Percentiles rank a stretch among this genome's conserved stretches.
phyloP scores from a whole-genome alignment of 1,284 basidiomycete species.

The Tetrapyrgos nigripes region DNA sequence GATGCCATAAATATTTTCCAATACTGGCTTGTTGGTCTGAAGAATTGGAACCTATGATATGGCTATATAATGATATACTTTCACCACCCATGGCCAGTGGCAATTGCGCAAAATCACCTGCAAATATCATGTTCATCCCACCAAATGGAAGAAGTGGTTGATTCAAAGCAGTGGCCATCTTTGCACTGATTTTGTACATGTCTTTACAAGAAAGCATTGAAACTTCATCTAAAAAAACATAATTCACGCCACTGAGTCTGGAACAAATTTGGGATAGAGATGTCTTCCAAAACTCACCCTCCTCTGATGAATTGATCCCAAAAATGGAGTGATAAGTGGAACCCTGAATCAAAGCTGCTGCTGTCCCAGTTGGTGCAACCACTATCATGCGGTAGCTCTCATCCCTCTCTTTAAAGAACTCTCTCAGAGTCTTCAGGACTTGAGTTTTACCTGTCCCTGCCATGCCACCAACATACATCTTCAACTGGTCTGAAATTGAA shows the following conservation, averaged over 20 bases:
- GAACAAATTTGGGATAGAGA: not conserved
- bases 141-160: slow-evolving; percentile 13
- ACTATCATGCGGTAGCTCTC: slow-evolving; percentile 33
- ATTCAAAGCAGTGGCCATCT: not conserved
- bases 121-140: slow-evolving; percentile 23
- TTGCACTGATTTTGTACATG: slow-evolving; percentile 15
- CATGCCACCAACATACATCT: slow-evolving; percentile 3
- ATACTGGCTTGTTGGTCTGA: slow-evolving; percentile 26
- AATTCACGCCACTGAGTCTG: slow-evolving; percentile 14
- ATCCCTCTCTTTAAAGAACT: slow-evolving; percentile 8
- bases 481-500: slow-evolving; percentile 16
- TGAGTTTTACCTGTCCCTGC: not conserved
- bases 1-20: slow-evolving; percentile 42
- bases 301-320: slow-evolving; percentile 22
- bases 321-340: slow-evolving; percentile 36
- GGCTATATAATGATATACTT: slow-evolving; percentile 4
- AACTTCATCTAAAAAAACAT: slow-evolving; percentile 26
- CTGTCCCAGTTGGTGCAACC: slow-evolving; percentile 39
- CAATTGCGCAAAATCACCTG: slow-evolving; percentile 24
- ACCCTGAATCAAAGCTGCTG: slow-evolving; percentile 33
- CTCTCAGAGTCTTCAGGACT: not conserved
- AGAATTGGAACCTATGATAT: not conserved
- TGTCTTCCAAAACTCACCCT: not conserved
- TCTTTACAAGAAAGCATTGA: slow-evolving; percentile 23
- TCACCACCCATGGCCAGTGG: slow-evolving; percentile 15